Base-by-base conservation (phyloP, 2,329 filamentous ascomycete genomes). In the Diplodia intermedia region DNA sequence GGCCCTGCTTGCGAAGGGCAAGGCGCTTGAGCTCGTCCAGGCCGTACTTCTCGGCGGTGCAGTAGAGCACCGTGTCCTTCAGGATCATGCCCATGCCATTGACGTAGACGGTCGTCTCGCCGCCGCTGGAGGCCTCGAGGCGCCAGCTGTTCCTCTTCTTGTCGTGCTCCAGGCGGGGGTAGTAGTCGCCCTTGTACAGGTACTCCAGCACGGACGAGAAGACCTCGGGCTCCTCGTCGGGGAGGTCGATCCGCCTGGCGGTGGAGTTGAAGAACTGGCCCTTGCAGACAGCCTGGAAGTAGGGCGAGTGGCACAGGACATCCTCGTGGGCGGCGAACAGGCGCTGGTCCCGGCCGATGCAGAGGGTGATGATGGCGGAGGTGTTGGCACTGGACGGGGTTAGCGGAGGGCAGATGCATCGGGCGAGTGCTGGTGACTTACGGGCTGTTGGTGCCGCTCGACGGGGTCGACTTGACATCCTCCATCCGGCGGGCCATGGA, bases 141-240 rank as follows among this genome's bases (percentile, higher is more conserved):
- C 91, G 90, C 90, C 92, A 97, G 65, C 88, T 89, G 78, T 92
- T 89, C 67, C 88, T 87, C 71, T 90, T 89, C 83, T 93, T 93
- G 82, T 94, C 92, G 80, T 93, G 92, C 68, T 92, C 81, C 29
- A 97, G 85, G 20, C 91, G 90, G 3, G 94, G 93, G 73, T 90
- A 94, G 82, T 97, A 97, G 80, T 97, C 94, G 71, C 93, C 93
- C 81, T 96, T 96, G 86, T 96, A 96, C 68, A 97, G 88, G 73
- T 91, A 97, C 77, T 97, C 94, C 68, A 97, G 88, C 12, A 97
- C 86, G 6, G 91, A 93, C 8, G 92, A 96, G 79, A 97, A 94
- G 75, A 97, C 90, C 78, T 97, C 93, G 23, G 94, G 93, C 73
- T 94, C 90, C 79, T 97, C 94, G 69, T 94, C 89, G 1, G 92